Percentiles rank a stretch among this genome's conserved stretches.
These are phyloP conservation scores for Hapsidospora chrysogenum DNA, from an alignment of 495 filamentous ascomycete species.

Conservation along the genomic window DNA sequence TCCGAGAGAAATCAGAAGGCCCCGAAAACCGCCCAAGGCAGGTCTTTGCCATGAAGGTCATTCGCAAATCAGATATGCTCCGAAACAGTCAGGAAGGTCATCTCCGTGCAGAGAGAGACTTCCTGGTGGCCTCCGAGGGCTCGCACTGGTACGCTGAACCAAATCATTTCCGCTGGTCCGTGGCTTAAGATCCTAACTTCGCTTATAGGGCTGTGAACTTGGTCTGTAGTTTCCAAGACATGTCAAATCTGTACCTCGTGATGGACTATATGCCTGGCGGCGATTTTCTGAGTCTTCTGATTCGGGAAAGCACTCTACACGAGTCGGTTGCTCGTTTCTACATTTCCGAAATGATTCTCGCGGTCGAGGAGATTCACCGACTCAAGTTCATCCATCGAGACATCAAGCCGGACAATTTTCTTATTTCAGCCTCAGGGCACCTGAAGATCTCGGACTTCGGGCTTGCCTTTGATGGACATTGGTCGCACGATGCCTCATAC, in stretches of 20 bases:
- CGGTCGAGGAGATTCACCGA: constrained; percentile 80
- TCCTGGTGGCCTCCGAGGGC: constrained; percentile 67
- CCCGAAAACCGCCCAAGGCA: constrained; percentile 11
- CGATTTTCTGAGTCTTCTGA: constrained; percentile 74
- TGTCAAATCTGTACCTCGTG: constrained; percentile 67
- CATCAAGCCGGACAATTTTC: constrained; percentile 93
- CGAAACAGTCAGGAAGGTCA: constrained; percentile 83
- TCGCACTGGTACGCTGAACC: constrained; percentile 48
- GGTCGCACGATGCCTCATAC: constrained; percentile 77
- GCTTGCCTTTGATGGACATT: constrained; percentile 85
- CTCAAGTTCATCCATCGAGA: constrained; percentile 86
- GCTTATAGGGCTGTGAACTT: constrained; percentile 55
- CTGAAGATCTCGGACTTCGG: constrained; percentile 94
- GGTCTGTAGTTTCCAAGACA: constrained; percentile 78
- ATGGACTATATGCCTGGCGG: constrained; percentile 98
- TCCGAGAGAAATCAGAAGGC: constrained; percentile 40
- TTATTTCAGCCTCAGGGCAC: constrained; percentile 75
- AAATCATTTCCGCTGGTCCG: neutral
- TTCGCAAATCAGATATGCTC: constrained; percentile 82
- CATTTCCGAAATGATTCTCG: constrained; percentile 85
- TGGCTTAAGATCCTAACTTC: constrained; percentile 5
- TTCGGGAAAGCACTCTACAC: constrained; percentile 62
- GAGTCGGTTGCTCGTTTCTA: constrained; percentile 74
- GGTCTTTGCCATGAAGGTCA: constrained; percentile 92
- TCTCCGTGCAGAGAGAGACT: constrained; percentile 78